phyloP scores from a whole-genome alignment of 345 rosid species.

The Viola odorata region DNA sequence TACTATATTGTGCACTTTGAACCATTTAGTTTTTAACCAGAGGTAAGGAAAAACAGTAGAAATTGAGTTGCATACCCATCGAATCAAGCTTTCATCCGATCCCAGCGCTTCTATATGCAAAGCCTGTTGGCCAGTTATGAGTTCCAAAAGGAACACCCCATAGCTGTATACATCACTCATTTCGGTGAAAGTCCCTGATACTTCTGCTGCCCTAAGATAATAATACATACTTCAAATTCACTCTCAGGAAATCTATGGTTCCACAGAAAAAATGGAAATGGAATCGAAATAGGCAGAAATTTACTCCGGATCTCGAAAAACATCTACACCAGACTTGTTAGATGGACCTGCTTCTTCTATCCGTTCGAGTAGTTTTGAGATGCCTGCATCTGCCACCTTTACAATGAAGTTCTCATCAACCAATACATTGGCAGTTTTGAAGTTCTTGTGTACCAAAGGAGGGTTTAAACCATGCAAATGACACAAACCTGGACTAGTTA shows the following conservation, averaged over 20 bases:
- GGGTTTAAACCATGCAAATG: constrained; percentile 54
- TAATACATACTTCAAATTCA: neutral
- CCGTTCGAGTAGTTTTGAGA: constrained; percentile 36
- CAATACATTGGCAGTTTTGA: constrained; percentile 62
- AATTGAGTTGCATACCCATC: constrained; percentile 37
- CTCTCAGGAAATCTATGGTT: constrained; percentile 2
- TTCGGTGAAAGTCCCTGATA: constrained; percentile 33
- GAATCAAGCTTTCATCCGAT: constrained; percentile 36
- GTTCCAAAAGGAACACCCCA: constrained; percentile 67
- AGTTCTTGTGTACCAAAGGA: constrained; percentile 58
- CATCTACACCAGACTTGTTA: constrained; percentile 22
- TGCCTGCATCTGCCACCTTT: constrained; percentile 54
- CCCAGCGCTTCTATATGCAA: constrained; percentile 19
- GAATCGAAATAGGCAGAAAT: constrained; percentile 11
- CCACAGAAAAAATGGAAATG: constrained; percentile 1
- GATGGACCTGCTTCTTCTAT: constrained; percentile 53
- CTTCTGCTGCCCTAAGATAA: constrained; percentile 32
- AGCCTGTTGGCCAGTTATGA: constrained; percentile 46
- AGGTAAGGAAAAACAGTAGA: neutral
- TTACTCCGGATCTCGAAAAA: constrained; percentile 64
- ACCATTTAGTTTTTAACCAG: neutral
- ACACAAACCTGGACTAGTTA: constrained; percentile 45
- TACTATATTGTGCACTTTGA: neutral
- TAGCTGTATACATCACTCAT: constrained; percentile 58
- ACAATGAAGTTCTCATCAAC: constrained; percentile 62